Percentiles rank a stretch among this genome's conserved stretches.
Evolutionary conservation across 2,329 filamentous ascomycete species (phyloP).

Genomic region (Pseudogymnoascus verrucosus): DNA sequence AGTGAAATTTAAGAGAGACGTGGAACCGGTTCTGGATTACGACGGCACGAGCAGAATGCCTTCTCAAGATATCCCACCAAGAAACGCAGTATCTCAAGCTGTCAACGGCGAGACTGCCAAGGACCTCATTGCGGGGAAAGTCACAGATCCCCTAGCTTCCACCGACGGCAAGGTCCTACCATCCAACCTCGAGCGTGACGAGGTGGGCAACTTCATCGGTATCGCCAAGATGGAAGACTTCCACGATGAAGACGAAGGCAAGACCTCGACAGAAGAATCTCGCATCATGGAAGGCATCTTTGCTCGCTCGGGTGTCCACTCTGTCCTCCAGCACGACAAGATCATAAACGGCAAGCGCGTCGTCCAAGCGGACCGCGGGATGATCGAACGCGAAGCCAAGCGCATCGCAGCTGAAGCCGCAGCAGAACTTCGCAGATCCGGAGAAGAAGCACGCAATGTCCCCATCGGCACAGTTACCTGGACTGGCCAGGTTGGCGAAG

Average conservation of each 20-base stretch:
- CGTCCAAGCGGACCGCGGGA: conserved; percentile 63
- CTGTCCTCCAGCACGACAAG: conserved; percentile 86
- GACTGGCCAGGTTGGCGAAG: conserved; percentile 78
- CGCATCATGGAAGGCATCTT: conserved; percentile 87
- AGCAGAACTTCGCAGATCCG: conserved; percentile 63
- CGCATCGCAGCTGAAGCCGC: conserved; percentile 72
- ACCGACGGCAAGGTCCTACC: conserved; percentile 19
- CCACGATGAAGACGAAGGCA: conserved; percentile 38
- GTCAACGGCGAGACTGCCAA: background rate
- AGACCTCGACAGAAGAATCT: conserved; percentile 49
- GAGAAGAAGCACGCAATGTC: conserved; percentile 61
- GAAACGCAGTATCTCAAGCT: background rate
- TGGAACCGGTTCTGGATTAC: conserved; percentile 21
- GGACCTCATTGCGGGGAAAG: background rate
- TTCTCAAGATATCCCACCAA: conserved; percentile 16
- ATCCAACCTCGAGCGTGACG: conserved; percentile 22
- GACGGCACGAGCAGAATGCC: conserved; percentile 6
- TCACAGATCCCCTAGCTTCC: conserved; percentile 21
- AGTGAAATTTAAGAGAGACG: conserved; percentile 49
- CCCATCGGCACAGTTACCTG: conserved; percentile 85
- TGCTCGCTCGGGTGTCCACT: conserved; percentile 75
- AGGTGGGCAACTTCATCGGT: conserved; percentile 47
- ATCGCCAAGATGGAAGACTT: conserved; percentile 60
- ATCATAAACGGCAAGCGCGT: conserved; percentile 73
- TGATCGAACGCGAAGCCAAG: conserved; percentile 76